phyloP scores from a whole-genome alignment of 75 land plant species.

The Chamaecyparis obtusa region DNA sequence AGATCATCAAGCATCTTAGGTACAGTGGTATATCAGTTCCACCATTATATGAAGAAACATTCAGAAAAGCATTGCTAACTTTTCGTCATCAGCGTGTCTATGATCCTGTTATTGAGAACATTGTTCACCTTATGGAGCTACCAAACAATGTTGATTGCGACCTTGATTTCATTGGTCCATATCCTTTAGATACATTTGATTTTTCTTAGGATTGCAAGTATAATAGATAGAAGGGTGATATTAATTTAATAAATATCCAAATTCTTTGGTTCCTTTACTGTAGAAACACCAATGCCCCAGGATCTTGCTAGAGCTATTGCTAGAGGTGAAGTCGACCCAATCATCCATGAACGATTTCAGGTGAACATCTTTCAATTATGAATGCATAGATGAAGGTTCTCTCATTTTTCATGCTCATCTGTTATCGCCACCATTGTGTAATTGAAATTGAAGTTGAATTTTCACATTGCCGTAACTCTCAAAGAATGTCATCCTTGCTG shows the following conservation, averaged over 20 bases:
- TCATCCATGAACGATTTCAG: slow-evolving; percentile 71
- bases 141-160: slow-evolving; percentile 38
- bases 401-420: neutral
- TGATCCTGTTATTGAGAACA: slow-evolving; percentile 62
- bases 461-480: neutral
- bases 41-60: slow-evolving; percentile 71
- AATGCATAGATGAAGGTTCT: neutral
- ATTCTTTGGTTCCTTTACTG: slow-evolving; percentile 43
- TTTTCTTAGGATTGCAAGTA: neutral
- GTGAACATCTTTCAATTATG: slow-evolving; percentile 22
- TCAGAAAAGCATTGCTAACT: slow-evolving; percentile 80
- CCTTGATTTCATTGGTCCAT: slow-evolving; percentile 33
- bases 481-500: neutral
- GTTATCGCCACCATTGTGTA: neutral
- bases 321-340: slow-evolving; percentile 79
- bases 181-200: neutral
- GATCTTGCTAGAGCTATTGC: slow-evolving; percentile 75
- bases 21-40: slow-evolving; percentile 66
- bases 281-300: slow-evolving; percentile 57
- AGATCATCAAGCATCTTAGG: slow-evolving; percentile 84
- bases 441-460: neutral
- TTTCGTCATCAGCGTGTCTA: slow-evolving; percentile 88
- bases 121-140: slow-evolving; percentile 66
- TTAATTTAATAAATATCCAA: neutral
- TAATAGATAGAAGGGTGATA: neutral